phyloP scores from a whole-genome alignment of 306 rosid genomes.

The Erythrophleum fordii region DNA sequence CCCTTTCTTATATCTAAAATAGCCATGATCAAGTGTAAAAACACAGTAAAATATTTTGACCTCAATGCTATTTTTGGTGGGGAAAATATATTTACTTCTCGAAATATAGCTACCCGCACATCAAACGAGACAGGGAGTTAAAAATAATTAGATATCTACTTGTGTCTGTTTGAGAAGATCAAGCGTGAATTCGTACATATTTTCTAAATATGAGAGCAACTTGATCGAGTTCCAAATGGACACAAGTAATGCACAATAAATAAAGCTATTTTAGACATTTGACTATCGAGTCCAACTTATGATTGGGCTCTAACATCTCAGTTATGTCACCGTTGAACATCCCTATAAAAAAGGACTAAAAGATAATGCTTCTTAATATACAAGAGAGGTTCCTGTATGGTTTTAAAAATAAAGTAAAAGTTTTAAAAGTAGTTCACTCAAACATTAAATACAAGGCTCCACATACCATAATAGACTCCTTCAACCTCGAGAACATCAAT shows the following conservation, averaged over 20 bases:
- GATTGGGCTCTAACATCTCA: background rate
- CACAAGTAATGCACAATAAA: too few relatives aligned
- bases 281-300: background rate
- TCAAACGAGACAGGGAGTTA: too few relatives aligned
- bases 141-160: background rate
- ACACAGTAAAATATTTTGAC: too few relatives aligned
- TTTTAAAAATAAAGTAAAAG: background rate
- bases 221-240: background rate
- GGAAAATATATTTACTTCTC: too few relatives aligned
- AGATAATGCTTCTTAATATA: background rate
- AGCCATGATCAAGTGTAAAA: too few relatives aligned
- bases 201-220: background rate
- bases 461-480: slow-evolving; percentile 84
- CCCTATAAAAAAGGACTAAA: background rate
- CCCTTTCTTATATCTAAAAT: background rate
- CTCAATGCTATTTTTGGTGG: too few relatives aligned
- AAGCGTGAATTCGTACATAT: background rate
- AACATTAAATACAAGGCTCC: background rate
- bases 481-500: slow-evolving; percentile 97
- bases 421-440: background rate
- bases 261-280: too few relatives aligned
- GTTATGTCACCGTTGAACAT: background rate
- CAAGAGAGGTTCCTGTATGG: too few relatives aligned
- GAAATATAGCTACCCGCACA: too few relatives aligned
- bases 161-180: background rate